phyloP scores from a whole-genome alignment of 345 rosid genomes.

The Populus ilicifolia region DNA sequence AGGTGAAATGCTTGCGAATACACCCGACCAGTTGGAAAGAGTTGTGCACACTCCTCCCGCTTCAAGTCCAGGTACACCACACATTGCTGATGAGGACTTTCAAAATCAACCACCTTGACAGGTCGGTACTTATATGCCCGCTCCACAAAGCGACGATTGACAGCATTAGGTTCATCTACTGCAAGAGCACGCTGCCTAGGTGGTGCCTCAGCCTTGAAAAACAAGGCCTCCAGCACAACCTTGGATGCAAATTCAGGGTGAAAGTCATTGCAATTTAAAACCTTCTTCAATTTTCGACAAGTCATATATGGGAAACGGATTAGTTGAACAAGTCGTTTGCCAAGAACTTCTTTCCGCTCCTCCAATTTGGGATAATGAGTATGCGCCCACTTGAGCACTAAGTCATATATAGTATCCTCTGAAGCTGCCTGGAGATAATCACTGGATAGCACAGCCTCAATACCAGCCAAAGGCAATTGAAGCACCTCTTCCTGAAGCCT shows the following conservation, averaged over 20 bases:
- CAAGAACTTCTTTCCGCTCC: conserved; percentile 58
- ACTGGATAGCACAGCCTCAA: conserved; percentile 72
- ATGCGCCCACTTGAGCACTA: conserved; percentile 71
- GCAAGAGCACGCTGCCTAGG: conserved; percentile 43
- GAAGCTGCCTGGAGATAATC: conserved; percentile 61
- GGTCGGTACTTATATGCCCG: conserved; percentile 69
- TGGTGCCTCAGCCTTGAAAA: conserved; percentile 68
- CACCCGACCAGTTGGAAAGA: conserved; percentile 55
- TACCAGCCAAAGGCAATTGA: conserved; percentile 71
- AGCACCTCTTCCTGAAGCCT: conserved; percentile 66
- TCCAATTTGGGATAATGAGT: conserved; percentile 55
- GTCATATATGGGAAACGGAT: conserved; percentile 84
- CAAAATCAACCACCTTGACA: conserved; percentile 71
- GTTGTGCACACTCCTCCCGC: conserved; percentile 51
- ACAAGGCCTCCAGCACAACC: conserved; percentile 71
- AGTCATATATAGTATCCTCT: conserved; percentile 69
- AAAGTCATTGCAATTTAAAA: conserved; percentile 63
- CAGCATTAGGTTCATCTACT: conserved; percentile 37
- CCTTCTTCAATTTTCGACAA: conserved; percentile 61
- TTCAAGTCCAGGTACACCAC: conserved; percentile 74
- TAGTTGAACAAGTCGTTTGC: conserved; percentile 47
- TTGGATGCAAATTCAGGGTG: conserved; percentile 47
- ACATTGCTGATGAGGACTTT: conserved; percentile 62
- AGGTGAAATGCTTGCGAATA: conserved; percentile 68
- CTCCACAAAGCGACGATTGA: conserved; percentile 50